These are phyloP conservation scores for Leonotis leonurus DNA, from an alignment of 257 asterid genomes.

Conservation along the genomic window DNA sequence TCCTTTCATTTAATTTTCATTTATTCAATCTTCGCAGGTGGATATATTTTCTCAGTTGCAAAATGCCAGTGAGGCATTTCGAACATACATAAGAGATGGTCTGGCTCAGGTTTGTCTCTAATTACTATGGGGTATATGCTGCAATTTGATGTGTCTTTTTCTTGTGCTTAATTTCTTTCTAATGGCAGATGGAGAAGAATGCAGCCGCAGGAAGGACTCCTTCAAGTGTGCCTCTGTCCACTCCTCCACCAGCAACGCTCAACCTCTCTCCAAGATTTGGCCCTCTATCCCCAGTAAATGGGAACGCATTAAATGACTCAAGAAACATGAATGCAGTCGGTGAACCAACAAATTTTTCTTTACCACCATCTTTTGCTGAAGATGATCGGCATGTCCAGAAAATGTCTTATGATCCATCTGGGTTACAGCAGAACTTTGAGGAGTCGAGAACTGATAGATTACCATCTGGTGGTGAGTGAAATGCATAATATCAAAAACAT, in stretches of 20 bases:
- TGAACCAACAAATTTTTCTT: constrained; percentile 72
- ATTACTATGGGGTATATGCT: not conserved
- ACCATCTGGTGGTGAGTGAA: constrained; percentile 68
- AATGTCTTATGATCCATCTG: constrained; percentile 45
- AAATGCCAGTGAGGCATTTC: constrained; percentile 95
- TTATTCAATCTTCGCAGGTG: constrained; percentile 47
- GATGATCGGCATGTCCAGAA: constrained; percentile 44
- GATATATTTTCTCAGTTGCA: constrained; percentile 95
- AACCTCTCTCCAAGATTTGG: constrained; percentile 75
- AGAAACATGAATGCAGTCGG: constrained; percentile 42
- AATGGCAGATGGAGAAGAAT: constrained; percentile 92
- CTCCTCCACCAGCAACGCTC: constrained; percentile 82
- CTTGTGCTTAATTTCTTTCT: constrained; percentile 3
- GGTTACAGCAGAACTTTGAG: constrained; percentile 43
- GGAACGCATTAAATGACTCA: constrained; percentile 50
- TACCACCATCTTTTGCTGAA: constrained; percentile 82
- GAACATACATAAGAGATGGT: constrained; percentile 96
- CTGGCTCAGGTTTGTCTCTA: constrained; percentile 67
- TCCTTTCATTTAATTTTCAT: not conserved
- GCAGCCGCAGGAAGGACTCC: constrained; percentile 98
- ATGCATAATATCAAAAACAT: not conserved
- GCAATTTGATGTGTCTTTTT: not conserved
- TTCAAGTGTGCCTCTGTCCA: constrained; percentile 89
- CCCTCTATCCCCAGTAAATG: constrained; percentile 66
- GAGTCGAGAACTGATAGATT: constrained; percentile 68